These are phyloP conservation scores for Coemansia javaensis DNA, from an alignment of 192 early-diverging fungal species.

Conservation along the genomic window DNA sequence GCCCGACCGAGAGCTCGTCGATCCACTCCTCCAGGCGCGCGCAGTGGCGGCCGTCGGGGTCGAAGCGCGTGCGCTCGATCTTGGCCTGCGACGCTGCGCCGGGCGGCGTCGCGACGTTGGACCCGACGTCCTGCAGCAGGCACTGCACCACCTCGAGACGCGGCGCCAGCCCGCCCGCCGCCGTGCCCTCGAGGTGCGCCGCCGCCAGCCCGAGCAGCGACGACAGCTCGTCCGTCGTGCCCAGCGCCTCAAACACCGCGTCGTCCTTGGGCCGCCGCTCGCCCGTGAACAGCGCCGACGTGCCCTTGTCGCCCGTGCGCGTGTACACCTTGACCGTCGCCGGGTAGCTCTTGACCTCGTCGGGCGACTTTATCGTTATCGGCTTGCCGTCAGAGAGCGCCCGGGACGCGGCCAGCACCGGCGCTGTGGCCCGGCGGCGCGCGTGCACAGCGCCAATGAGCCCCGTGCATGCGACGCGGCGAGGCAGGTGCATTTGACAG, in stretches of 20 bases:
- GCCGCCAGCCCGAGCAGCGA: conserved; percentile 52
- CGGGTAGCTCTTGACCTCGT: conserved; percentile 45
- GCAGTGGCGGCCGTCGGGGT: conserved; percentile 60
- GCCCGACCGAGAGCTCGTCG: conserved; percentile 62
- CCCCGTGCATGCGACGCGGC: no score
- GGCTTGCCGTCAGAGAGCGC: no score
- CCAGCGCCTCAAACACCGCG: conserved; percentile 85
- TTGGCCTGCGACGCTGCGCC: conserved; percentile 54
- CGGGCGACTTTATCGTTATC: conserved; percentile 32
- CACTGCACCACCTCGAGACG: conserved; percentile 74
- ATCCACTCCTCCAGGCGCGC: conserved; percentile 77
- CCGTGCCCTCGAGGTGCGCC: conserved; percentile 26
- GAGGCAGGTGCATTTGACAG: no score
- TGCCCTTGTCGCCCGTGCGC: conserved; percentile 89
- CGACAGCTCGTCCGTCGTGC: conserved; percentile 81
- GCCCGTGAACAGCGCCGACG: conserved; percentile 83
- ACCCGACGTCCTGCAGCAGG: conserved; percentile 81
- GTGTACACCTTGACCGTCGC: conserved; percentile 78
- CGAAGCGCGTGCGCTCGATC: conserved; percentile 72
- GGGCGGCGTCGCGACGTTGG: conserved; percentile 88
- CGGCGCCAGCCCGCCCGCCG: conserved; percentile 8
- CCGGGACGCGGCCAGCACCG: no score
- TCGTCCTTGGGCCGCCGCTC: conserved; percentile 87
- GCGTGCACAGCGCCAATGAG: no score
- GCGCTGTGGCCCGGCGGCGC: no score